Evolutionary conservation across 768 basidiomycete genomes (phyloP).

Genomic region (Guyanaporus albipodus): DNA sequence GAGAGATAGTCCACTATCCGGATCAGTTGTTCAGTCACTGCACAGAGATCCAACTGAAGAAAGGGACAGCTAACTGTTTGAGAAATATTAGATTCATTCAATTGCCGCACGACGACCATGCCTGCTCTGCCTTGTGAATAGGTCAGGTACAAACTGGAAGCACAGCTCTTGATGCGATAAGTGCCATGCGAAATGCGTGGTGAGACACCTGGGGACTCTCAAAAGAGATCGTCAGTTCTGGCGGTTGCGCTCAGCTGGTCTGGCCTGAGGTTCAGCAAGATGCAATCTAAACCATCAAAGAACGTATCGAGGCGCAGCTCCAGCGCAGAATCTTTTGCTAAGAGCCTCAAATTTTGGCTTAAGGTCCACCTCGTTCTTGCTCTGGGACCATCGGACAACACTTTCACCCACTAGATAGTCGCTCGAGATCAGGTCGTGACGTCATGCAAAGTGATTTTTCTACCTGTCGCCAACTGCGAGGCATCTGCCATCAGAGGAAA

Average conservation of each 20-base stretch:
- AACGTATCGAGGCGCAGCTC: neutral
- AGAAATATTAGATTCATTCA: neutral
- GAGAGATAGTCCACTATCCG: neutral
- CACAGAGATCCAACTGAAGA: neutral
- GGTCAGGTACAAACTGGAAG: neutral
- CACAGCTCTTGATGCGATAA: neutral
- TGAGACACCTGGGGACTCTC: neutral
- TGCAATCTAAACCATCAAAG: neutral
- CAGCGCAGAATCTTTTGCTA: neutral
- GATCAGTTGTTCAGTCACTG: neutral
- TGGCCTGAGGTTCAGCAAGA: neutral
- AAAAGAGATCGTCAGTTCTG: neutral
- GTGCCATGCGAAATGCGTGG: neutral
- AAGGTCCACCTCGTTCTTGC: neutral
- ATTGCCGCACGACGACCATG: neutral
- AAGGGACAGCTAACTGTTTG: neutral
- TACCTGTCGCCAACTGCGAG: neutral
- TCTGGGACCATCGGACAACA: neutral
- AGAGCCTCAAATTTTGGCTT: neutral
- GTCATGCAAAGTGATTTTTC: neutral
- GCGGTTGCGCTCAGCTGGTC: neutral
- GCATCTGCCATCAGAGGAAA: neutral
- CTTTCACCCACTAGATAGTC: neutral
- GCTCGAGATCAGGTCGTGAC: neutral
- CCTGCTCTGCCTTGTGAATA: neutral